Percentiles rank a stretch among this genome's conserved stretches.
Evolutionary conservation across 768 basidiomycete genomes (phyloP).

Genomic region (Phlegmacium glaucopus): DNA sequence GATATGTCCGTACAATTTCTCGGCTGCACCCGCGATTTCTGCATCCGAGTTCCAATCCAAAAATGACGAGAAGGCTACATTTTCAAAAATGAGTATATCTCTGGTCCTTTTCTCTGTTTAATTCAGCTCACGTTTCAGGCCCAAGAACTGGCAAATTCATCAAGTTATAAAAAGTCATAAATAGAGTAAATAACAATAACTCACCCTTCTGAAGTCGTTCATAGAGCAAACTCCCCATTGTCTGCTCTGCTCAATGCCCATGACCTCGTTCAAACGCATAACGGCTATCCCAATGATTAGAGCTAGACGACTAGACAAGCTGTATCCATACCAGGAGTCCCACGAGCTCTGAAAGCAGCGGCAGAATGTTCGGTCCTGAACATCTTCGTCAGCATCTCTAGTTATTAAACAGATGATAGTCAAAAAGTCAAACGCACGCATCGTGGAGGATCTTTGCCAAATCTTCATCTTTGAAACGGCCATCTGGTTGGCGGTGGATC

Average conservation of each 20-base stretch:
- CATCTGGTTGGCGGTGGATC: conserved; percentile 56
- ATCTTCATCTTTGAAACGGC: conserved; percentile 65
- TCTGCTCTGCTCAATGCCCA: conserved; percentile 79
- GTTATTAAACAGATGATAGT: background rate
- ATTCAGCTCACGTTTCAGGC: conserved; percentile 58
- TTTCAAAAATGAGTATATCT: background rate
- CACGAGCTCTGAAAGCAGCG: conserved; percentile 70
- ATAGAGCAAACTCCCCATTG: conserved; percentile 79
- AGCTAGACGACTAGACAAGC: too few relatives aligned
- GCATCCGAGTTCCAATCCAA: conserved; percentile 78
- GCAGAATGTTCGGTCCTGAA: conserved; percentile 69
- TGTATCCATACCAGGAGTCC: conserved; percentile 51
- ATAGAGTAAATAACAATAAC: background rate
- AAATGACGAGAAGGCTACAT: conserved; percentile 65
- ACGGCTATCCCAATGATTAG: conserved; percentile 26
- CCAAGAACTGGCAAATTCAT: conserved; percentile 50
- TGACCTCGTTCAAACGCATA: conserved; percentile 77
- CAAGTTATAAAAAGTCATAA: background rate
- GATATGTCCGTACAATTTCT: conserved; percentile 75
- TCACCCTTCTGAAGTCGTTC: conserved; percentile 73
- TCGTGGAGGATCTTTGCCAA: conserved; percentile 64
- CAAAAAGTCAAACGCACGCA: conserved; percentile 45
- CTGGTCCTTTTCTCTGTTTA: conserved; percentile 1
- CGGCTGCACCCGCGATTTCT: conserved; percentile 66
- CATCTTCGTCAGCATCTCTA: conserved; percentile 1